Conservation (phyloP, 2,329 filamentous ascomycete genomes). For the Colletotrichum coccodes region DNA sequence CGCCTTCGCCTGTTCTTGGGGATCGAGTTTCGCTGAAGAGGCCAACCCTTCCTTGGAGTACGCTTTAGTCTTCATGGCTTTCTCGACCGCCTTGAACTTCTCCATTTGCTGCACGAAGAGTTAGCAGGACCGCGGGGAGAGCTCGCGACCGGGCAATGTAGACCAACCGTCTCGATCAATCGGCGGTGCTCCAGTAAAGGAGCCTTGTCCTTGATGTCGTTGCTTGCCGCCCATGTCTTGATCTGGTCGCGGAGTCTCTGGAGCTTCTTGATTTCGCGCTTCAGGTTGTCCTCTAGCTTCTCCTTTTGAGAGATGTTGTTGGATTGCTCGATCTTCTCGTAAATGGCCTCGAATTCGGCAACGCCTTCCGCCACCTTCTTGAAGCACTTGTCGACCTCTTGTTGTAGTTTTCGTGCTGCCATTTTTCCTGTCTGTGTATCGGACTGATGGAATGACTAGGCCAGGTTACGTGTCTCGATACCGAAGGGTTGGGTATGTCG, state of each 20-base stretch:
- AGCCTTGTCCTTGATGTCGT: slow-evolving; percentile 99
- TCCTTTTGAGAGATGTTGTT: slow-evolving; percentile 96
- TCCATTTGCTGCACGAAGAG: slow-evolving; percentile 85
- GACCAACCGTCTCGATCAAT: slow-evolving; percentile 92
- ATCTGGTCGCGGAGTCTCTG: slow-evolving; percentile 98
- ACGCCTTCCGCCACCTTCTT: slow-evolving; percentile 98
- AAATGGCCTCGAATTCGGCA: slow-evolving; percentile 90
- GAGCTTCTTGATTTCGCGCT: slow-evolving; percentile 99
- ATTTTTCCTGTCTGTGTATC: slow-evolving; percentile 62
- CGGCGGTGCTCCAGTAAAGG: slow-evolving; percentile 93
- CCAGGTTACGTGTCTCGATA: slow-evolving; percentile 10
- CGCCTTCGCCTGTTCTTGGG: slow-evolving; percentile 95
- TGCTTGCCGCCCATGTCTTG: slow-evolving; percentile 98
- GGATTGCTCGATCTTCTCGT: slow-evolving; percentile 96
- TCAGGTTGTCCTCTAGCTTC: slow-evolving; percentile 97
- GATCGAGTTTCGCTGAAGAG: slow-evolving; percentile 91
- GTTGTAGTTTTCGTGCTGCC: slow-evolving; percentile 95
- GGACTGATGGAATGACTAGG: neutral
- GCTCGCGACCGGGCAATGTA: slow-evolving; percentile 33
- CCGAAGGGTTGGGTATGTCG: slow-evolving; percentile 13
- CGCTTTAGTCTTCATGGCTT: slow-evolving; percentile 99
- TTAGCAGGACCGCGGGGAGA: slow-evolving; percentile 28
- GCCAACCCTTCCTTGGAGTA: slow-evolving; percentile 98
- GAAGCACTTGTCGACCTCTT: slow-evolving; percentile 99
- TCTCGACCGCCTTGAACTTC: slow-evolving; percentile 99